Evolutionary conservation across 345 rosid genomes (phyloP).

Genomic region (Erodium maritimum): DNA sequence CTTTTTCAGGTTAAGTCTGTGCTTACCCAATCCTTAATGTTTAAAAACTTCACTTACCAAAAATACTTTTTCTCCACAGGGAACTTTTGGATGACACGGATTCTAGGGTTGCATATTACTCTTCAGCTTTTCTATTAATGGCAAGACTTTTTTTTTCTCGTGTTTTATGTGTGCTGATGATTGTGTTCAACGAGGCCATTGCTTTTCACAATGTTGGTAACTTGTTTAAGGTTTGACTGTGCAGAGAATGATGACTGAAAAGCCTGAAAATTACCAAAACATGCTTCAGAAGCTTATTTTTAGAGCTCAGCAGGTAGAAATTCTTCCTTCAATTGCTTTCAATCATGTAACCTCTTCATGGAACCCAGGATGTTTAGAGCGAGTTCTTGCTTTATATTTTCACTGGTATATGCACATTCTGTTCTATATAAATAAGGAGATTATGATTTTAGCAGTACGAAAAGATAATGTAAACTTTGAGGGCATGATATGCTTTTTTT

Average conservation of each 20-base stretch:
- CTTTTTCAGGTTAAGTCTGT: slow-evolving; percentile 58
- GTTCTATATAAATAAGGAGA: too few species aligned
- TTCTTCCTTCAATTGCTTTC: slow-evolving; percentile 4
- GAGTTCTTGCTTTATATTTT: too few species aligned
- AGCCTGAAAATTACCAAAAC: slow-evolving; percentile 84
- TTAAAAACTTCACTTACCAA: not conserved
- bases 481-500: too few species aligned
- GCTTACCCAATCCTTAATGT: too few species aligned
- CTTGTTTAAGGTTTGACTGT: not conserved
- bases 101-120: slow-evolving; percentile 93
- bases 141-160: slow-evolving; percentile 27
- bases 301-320: slow-evolving; percentile 87
- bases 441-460: too few species aligned
- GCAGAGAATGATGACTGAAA: slow-evolving; percentile 98
- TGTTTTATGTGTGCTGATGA: slow-evolving; percentile 2
- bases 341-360: not conserved
- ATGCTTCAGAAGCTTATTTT: slow-evolving; percentile 90
- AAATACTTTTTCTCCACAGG: slow-evolving; percentile 35
- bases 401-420: too few species aligned
- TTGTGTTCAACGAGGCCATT: not conserved
- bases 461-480: too few species aligned
- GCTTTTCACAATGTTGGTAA: slow-evolving; percentile 14
- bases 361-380: too few species aligned
- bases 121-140: slow-evolving; percentile 93
- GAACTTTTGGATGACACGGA: slow-evolving; percentile 90